Evolutionary conservation across 495 filamentous ascomycete genomes (phyloP).

Genomic region (Aspergillus kassunensis): DNA sequence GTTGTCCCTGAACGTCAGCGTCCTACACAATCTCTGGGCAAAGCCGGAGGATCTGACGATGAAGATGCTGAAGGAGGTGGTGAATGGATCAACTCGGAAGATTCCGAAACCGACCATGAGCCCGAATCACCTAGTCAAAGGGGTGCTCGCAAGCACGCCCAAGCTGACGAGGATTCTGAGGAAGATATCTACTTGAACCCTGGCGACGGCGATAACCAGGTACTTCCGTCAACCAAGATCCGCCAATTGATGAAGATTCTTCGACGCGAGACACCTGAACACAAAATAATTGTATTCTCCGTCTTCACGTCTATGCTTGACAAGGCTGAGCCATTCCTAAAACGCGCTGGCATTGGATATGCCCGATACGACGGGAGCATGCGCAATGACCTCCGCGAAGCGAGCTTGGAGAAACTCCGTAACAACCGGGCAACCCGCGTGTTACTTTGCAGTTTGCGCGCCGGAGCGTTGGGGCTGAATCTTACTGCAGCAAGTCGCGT

Average conservation of each 20-base stretch:
- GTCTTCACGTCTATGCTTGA: conserved; percentile 98
- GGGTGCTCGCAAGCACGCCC: conserved; percentile 3
- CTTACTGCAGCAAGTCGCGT: conserved; percentile 90
- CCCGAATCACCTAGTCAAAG: conserved; percentile 32
- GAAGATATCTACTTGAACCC: conserved; percentile 41
- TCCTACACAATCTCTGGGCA: conserved; percentile 56
- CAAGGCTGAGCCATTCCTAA: conserved; percentile 88
- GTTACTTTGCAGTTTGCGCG: conserved; percentile 87
- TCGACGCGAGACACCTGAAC: conserved; percentile 63
- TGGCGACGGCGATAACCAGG: conserved; percentile 45
- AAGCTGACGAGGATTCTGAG: conserved; percentile 24
- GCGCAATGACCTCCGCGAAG: conserved; percentile 90
- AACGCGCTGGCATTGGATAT: conserved; percentile 64
- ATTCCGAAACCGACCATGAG: conserved; percentile 50
- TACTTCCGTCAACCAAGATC: conserved; percentile 83
- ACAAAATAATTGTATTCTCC: conserved; percentile 98
- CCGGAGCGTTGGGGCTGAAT: conserved; percentile 89
- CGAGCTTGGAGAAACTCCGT: conserved; percentile 69
- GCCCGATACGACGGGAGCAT: conserved; percentile 94
- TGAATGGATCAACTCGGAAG: conserved; percentile 68
- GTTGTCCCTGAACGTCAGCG: conserved; percentile 63
- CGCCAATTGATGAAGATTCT: conserved; percentile 77
- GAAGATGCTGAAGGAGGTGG: conserved; percentile 83
- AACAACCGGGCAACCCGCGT: conserved; percentile 70
- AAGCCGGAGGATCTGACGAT: conserved; percentile 76